phyloP scores from a whole-genome alignment of 1,139 yeast genomes.

The Citeromyces siamensis region DNA sequence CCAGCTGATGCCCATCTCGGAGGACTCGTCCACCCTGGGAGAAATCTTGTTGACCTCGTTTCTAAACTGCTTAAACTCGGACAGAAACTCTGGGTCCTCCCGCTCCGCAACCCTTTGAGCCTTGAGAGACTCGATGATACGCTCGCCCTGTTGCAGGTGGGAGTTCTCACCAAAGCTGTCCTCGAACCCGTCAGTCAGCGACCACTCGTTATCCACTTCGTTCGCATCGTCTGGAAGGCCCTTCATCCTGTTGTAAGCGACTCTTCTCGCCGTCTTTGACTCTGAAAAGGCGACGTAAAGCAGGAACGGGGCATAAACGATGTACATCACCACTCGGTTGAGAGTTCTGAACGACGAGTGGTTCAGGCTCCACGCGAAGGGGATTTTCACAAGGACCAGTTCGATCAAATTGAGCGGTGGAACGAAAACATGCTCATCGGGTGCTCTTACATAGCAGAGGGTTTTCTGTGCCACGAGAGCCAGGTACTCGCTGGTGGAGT shows the following conservation, averaged over 20 bases:
- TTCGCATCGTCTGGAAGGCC: slow-evolving; percentile 72
- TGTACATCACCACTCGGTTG: slow-evolving; percentile 43
- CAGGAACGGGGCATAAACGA: slow-evolving; percentile 60
- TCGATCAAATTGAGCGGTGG: slow-evolving; percentile 80
- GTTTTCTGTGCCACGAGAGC: slow-evolving; percentile 82
- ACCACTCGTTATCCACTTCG: slow-evolving; percentile 74
- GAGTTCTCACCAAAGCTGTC: slow-evolving; percentile 21
- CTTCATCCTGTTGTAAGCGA: slow-evolving; percentile 56
- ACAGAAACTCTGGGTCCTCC: slow-evolving; percentile 61
- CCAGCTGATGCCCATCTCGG: slow-evolving; percentile 50
- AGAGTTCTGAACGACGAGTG: slow-evolving; percentile 15
- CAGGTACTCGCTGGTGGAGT: slow-evolving; percentile 75
- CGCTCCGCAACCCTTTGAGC: slow-evolving; percentile 50
- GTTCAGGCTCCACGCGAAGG: slow-evolving; percentile 22
- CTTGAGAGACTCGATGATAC: slow-evolving; percentile 22
- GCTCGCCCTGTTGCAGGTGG: slow-evolving; percentile 20
- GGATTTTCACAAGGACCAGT: slow-evolving; percentile 29
- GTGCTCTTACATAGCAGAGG: slow-evolving; percentile 74
- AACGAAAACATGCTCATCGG: slow-evolving; percentile 75
- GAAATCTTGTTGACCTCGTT: slow-evolving; percentile 30
- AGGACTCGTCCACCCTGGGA: slow-evolving; percentile 49
- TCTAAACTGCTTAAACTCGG: slow-evolving; percentile 35
- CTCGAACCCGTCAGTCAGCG: slow-evolving; percentile 65
- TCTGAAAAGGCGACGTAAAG: slow-evolving; percentile 51
- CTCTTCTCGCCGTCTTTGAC: slow-evolving; percentile 51